Evolutionary conservation across 2,329 filamentous ascomycete genomes (phyloP).

Genomic region (Akanthomyces muscarius): DNA sequence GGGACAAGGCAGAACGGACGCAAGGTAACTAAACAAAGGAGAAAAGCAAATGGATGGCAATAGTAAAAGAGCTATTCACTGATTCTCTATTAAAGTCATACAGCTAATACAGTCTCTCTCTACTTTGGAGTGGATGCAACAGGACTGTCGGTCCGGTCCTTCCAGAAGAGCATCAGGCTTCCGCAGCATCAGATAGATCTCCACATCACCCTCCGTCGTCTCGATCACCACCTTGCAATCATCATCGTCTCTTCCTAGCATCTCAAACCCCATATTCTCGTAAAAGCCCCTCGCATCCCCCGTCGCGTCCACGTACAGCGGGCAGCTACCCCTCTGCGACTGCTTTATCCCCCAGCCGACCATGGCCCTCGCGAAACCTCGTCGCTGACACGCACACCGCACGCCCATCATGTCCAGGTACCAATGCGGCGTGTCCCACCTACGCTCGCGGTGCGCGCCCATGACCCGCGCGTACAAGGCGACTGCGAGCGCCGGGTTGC

Average conservation of each 20-base stretch:
- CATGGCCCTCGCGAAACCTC: conserved; percentile 41
- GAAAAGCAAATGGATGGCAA: too few relatives aligned
- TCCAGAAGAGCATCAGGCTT: conserved; percentile 13
- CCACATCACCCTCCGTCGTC: conserved; percentile 29
- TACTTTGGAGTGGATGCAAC: too few relatives aligned
- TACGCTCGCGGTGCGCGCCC: conserved; percentile 33
- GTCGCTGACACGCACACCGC: conserved; percentile 39
- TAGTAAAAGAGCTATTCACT: too few relatives aligned
- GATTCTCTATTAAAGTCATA: too few relatives aligned
- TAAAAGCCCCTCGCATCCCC: conserved; percentile 45
- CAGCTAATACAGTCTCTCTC: too few relatives aligned
- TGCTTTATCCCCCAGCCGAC: conserved; percentile 44
- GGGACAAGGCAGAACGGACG: too few relatives aligned
- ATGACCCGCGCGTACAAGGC: conserved; percentile 39
- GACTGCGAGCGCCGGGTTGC: conserved; percentile 32
- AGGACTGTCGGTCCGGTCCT: too few relatives aligned
- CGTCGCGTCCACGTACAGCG: conserved; percentile 50
- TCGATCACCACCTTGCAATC: conserved; percentile 24
- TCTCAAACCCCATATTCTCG: conserved; percentile 43
- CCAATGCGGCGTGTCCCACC: conserved; percentile 42
- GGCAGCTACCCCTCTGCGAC: conserved; percentile 40
- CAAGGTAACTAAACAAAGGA: too few relatives aligned
- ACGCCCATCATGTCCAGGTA: conserved; percentile 47
- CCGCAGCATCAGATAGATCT: conserved; percentile 36
- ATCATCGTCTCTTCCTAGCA: conserved; percentile 28